Conservation (phyloP, 1,139 yeast species). For the Diutina mesorugosa region DNA sequence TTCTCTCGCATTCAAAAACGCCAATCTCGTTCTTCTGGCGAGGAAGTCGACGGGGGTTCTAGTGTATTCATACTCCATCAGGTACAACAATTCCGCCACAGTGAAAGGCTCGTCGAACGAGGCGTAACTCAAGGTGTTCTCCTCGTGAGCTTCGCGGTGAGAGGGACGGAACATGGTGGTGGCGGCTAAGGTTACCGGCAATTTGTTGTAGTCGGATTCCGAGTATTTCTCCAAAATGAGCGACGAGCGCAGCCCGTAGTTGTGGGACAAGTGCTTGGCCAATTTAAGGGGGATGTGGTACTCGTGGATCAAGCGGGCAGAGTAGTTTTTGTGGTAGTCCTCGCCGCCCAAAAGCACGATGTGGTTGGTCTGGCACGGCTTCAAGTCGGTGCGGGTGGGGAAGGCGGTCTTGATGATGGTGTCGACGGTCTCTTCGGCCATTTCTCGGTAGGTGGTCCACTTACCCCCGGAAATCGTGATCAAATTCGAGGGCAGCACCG, state of each 20-base stretch:
- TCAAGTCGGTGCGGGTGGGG: conserved; percentile 17
- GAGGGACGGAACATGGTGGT: conserved; percentile 22
- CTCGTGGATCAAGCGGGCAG: conserved; percentile 72
- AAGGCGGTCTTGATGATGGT: conserved; percentile 46
- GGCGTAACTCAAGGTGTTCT: conserved; percentile 28
- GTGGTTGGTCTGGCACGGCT: conserved; percentile 53
- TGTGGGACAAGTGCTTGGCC: conserved; percentile 72
- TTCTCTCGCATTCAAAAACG: conserved; percentile 80
- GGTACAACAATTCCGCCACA: conserved; percentile 81
- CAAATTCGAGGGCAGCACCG: conserved; percentile 60
- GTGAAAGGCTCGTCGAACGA: conserved; percentile 79
- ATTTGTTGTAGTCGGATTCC: conserved; percentile 38
- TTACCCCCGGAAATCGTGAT: conserved; percentile 93
- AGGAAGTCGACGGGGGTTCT: conserved; percentile 84
- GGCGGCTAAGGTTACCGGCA: conserved; percentile 52
- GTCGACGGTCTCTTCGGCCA: conserved; percentile 92
- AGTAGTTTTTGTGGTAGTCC: conserved; percentile 48
- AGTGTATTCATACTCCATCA: conserved; percentile 72
- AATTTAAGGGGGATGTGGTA: conserved; percentile 63
- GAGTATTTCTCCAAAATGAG: conserved; percentile 56
- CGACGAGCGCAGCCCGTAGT: conserved; percentile 87
- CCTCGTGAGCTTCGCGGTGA: conserved; percentile 17
- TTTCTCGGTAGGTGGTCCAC: conserved; percentile 97
- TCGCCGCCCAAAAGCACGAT: conserved; percentile 69
- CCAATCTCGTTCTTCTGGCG: conserved; percentile 88